phyloP scores from a whole-genome alignment of 177 flowering plant species.

The Telopea speciosissima region DNA sequence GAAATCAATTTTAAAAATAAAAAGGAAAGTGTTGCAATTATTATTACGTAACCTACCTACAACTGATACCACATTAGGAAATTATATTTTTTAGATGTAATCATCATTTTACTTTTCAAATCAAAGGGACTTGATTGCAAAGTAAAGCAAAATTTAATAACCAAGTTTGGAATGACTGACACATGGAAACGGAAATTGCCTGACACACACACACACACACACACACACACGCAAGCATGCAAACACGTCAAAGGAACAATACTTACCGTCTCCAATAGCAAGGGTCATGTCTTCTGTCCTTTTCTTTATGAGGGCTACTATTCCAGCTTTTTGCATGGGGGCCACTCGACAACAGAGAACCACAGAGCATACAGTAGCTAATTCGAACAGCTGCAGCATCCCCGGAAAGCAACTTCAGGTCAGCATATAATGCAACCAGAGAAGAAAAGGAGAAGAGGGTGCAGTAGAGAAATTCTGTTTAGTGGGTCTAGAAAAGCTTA shows the following conservation, averaged over 20 bases:
- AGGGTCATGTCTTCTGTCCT: constrained; percentile 94
- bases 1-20: too few species aligned
- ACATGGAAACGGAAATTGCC: too few species aligned
- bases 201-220: too few species aligned
- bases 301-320: constrained; percentile 88
- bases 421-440: constrained; percentile 5
- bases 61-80: too few species aligned
- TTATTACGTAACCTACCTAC: too few species aligned
- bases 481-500: constrained; percentile 19
- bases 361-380: constrained; percentile 67
- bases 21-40: too few species aligned
- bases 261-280: constrained; percentile 94
- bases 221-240: too few species aligned
- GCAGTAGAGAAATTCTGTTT: background rate
- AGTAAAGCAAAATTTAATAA: too few species aligned
- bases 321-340: constrained; percentile 96
- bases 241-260: background rate
- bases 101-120: too few species aligned
- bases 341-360: constrained; percentile 98
- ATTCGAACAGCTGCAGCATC: constrained; percentile 63
- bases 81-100: too few species aligned
- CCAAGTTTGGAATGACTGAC: too few species aligned
- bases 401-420: constrained; percentile 9
- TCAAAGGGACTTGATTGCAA: too few species aligned
- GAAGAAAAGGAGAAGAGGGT: background rate